These are phyloP conservation scores for Castanea sativa DNA, from an alignment of 306 rosid species.

Conservation along the genomic window DNA sequence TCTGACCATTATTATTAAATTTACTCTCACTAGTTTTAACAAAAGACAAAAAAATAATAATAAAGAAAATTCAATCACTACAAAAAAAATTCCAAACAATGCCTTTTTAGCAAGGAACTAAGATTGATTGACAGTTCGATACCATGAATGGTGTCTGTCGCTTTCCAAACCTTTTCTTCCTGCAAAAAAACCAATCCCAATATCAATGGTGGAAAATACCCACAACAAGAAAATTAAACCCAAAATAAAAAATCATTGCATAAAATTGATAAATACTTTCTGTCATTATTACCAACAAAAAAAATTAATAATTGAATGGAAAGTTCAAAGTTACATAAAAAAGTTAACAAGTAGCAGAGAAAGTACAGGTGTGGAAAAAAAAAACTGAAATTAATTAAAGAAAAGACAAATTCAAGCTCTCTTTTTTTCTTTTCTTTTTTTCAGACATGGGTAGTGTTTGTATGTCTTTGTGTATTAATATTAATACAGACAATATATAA, in stretches of 20 bases:
- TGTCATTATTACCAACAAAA: constrained; percentile 16
- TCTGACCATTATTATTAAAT: constrained; percentile 24
- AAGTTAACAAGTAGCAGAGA: constrained; percentile 14
- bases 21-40: background rate
- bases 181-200: constrained; percentile 50
- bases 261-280: constrained; percentile 2
- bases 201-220: constrained; percentile 37
- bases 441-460: constrained; percentile 32
- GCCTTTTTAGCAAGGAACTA: constrained; percentile 26
- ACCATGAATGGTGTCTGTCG: constrained; percentile 86
- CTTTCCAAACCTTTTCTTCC: constrained; percentile 73
- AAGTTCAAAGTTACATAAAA: constrained; percentile 12
- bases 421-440: constrained; percentile 5
- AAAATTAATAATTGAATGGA: constrained; percentile 17
- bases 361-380: constrained; percentile 25
- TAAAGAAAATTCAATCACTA: constrained; percentile 29
- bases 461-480: constrained; percentile 34
- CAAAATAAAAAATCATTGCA: constrained; percentile 12
- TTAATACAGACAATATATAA: constrained; percentile 30
- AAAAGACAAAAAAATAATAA: too few relatives aligned
- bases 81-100: constrained; percentile 48
- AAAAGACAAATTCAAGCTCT: constrained; percentile 80
- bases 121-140: constrained; percentile 44
- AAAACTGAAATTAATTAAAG: constrained; percentile 22
- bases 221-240: background rate